A percentile compares a stretch with the other conserved stretches of the same genome.
phyloP scores from a whole-genome alignment of 2,329 filamentous ascomycete species.

The Alternaria gaisen region DNA sequence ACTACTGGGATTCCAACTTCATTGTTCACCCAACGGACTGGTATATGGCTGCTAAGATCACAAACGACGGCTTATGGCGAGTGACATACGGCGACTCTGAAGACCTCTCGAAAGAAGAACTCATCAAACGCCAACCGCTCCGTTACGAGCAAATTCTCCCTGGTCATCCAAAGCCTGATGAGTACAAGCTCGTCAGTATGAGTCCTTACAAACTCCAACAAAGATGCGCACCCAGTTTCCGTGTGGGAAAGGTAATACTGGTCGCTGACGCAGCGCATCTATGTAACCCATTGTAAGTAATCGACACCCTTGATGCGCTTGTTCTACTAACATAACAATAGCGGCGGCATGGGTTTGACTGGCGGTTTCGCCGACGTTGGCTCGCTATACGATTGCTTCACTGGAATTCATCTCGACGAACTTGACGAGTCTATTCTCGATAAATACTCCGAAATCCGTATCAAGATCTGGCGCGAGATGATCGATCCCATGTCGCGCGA shows the following conservation, averaged over 20 bases:
- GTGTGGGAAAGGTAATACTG: slow-evolving; percentile 65
- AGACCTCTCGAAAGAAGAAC: slow-evolving; percentile 63
- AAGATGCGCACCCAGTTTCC: slow-evolving; percentile 65
- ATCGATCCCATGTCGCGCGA: slow-evolving; percentile 51
- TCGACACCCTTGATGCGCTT: background rate
- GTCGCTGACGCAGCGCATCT: slow-evolving; percentile 70
- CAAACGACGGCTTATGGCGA: slow-evolving; percentile 67
- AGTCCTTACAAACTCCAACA: slow-evolving; percentile 71
- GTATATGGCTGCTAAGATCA: slow-evolving; percentile 69
- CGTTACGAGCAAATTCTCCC: slow-evolving; percentile 68
- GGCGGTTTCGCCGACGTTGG: slow-evolving; percentile 72
- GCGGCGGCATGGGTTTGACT: slow-evolving; percentile 69
- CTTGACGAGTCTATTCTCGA: slow-evolving; percentile 48
- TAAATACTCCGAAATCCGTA: slow-evolving; percentile 46
- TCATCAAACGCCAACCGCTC: slow-evolving; percentile 61
- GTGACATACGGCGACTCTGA: slow-evolving; percentile 69
- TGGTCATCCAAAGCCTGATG: slow-evolving; percentile 65
- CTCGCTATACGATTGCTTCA: slow-evolving; percentile 67
- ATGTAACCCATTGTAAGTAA: slow-evolving; percentile 59
- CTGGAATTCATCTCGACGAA: slow-evolving; percentile 45
- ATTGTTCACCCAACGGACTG: slow-evolving; percentile 69
- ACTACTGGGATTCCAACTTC: slow-evolving; percentile 66
- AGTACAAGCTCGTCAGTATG: slow-evolving; percentile 66
- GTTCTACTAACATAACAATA: slow-evolving; percentile 19
- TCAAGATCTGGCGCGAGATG: slow-evolving; percentile 47